Conservation (phyloP, 192 early-diverging fungal genomes). For the Ambispora gerdemannii region DNA sequence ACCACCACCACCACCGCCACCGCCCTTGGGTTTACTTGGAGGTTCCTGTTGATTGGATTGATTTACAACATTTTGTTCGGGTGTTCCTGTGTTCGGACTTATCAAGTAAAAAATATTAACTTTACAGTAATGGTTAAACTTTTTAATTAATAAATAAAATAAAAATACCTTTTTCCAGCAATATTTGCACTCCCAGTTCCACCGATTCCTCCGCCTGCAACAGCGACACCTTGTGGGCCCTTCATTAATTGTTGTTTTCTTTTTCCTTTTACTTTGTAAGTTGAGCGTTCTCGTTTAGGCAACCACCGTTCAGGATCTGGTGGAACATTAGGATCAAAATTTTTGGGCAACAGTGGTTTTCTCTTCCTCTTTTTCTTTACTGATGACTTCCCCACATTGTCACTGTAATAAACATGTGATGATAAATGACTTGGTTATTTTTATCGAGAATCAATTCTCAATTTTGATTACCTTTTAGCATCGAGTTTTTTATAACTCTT, state of each 20-base stretch:
- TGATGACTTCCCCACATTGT: constrained; percentile 24
- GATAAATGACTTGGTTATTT: background rate
- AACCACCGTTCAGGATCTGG: constrained; percentile 75
- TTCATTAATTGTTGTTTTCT: constrained; percentile 51
- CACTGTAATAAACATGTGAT: constrained; percentile 21
- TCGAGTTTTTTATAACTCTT: constrained; percentile 49
- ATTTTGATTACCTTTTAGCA: constrained; percentile 30
- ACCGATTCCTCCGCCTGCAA: constrained; percentile 67
- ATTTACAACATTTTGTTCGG: background rate
- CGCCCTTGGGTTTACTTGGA: background rate
- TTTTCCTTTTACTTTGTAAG: constrained; percentile 53
- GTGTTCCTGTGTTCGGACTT: background rate
- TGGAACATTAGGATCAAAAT: constrained; percentile 43
- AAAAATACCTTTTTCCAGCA: constrained; percentile 38
- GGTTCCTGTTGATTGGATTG: background rate
- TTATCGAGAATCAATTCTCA: background rate
- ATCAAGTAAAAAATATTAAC: background rate
- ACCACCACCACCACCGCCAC: background rate
- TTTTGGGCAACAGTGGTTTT: constrained; percentile 55
- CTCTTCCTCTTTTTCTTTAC: constrained; percentile 53
- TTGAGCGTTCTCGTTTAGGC: constrained; percentile 60
- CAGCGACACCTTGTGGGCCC: constrained; percentile 61
- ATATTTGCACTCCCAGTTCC: constrained; percentile 72
- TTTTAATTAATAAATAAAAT: background rate
- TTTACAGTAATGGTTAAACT: background rate